Conservation (phyloP, 768 basidiomycete species). For the Sarcodon sp. region DNA sequence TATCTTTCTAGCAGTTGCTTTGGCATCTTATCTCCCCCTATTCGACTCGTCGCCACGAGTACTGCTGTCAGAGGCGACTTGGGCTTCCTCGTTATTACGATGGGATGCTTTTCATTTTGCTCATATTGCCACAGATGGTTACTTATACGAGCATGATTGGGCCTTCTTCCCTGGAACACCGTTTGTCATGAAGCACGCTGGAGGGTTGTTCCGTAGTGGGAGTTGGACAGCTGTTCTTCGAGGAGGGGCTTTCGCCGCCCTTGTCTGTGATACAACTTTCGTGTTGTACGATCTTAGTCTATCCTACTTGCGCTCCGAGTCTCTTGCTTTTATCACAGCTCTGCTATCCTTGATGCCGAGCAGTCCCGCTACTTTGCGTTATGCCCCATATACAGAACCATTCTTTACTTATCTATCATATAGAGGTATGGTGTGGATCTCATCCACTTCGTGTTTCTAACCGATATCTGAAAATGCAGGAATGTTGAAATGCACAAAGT, state of each 20-base stretch:
- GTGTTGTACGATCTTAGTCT: conserved; percentile 49
- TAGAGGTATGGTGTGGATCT: conserved; percentile 26
- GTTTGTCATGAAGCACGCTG: conserved; percentile 24
- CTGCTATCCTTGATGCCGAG: conserved; percentile 69
- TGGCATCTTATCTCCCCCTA: conserved; percentile 9
- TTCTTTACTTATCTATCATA: conserved; percentile 80
- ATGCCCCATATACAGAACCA: conserved; percentile 74
- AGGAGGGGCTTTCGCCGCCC: conserved; percentile 24
- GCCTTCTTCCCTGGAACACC: conserved; percentile 77
- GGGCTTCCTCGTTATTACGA: conserved; percentile 32
- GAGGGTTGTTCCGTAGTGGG: not conserved
- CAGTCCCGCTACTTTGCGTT: conserved; percentile 61
- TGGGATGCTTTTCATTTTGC: conserved; percentile 88
- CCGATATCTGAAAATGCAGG: conserved; percentile 20
- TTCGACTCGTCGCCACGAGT: conserved; percentile 14
- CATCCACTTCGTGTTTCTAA: not conserved
- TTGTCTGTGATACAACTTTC: conserved; percentile 17
- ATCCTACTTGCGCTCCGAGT: conserved; percentile 36
- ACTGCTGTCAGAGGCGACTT: not conserved
- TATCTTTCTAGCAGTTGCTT: conserved; percentile 4
- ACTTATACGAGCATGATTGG: conserved; percentile 68
- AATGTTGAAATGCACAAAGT: conserved; percentile 41
- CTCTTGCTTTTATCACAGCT: conserved; percentile 47
- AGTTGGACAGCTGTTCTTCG: conserved; percentile 18
- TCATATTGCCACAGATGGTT: conserved; percentile 46